Evolutionary conservation across 352 stramenopile species (phyloP).

Genomic region (Globisporangium emineosum): DNA sequence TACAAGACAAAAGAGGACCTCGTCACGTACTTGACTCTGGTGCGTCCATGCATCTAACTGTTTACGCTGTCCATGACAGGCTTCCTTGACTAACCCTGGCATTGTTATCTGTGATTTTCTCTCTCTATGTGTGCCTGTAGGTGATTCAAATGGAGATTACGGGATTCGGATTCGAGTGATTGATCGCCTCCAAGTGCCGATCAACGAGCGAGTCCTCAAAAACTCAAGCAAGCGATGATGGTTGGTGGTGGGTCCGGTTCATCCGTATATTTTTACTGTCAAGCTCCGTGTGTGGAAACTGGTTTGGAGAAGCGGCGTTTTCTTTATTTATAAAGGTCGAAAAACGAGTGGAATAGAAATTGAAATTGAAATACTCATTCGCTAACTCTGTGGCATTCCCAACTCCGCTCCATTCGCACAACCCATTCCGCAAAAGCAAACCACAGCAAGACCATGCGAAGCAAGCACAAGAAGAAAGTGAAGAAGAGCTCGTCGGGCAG

Average conservation of each 20-base stretch:
- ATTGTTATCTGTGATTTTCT: constrained; percentile 41
- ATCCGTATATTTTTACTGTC: neutral
- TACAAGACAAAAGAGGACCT: constrained; percentile 86
- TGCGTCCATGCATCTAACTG: constrained; percentile 37
- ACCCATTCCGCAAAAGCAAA: neutral
- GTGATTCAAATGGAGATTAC: constrained; percentile 87
- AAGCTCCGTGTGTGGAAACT: neutral
- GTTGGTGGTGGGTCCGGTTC: neutral
- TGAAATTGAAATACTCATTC: neutral
- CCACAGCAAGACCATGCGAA: neutral
- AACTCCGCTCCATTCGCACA: neutral
- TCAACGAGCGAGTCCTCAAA: neutral
- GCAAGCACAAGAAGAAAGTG: constrained; percentile 13
- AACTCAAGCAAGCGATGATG: neutral
- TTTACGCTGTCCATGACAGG: neutral
- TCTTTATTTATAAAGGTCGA: constrained; percentile 8
- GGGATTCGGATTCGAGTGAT: constrained; percentile 62
- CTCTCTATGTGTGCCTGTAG: constrained; percentile 26
- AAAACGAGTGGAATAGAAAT: neutral
- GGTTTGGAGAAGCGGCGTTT: neutral
- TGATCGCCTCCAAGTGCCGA: neutral
- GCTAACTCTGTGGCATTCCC: neutral
- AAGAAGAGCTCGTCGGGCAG: constrained; percentile 3
- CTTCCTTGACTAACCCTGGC: neutral
- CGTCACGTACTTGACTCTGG: constrained; percentile 73